These are phyloP conservation scores for Arachnomyces sp. DNA, from an alignment of 2,329 filamentous ascomycete species.

Conservation along the genomic window DNA sequence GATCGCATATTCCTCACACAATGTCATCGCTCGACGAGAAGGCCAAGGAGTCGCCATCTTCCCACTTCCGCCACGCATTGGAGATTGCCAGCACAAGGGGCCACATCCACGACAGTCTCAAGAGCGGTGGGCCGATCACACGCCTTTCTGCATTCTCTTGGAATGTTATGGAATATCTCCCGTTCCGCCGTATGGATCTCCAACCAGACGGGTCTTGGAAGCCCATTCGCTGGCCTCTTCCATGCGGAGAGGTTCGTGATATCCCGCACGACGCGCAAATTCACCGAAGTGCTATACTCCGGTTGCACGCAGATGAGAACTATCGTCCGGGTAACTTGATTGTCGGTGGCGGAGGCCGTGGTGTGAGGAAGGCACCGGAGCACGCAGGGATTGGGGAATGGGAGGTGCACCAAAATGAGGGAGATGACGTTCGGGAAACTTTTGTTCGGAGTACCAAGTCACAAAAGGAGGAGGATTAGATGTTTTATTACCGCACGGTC, in stretches of 20 bases:
- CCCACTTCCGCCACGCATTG: slow-evolving; percentile 51
- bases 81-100: slow-evolving; percentile 46
- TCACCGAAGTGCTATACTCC: slow-evolving; percentile 64
- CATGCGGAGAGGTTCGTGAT: slow-evolving; percentile 68
- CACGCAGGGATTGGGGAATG: slow-evolving; percentile 63
- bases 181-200: slow-evolving; percentile 73
- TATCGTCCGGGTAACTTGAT: slow-evolving; percentile 77
- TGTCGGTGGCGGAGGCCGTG: slow-evolving; percentile 67
- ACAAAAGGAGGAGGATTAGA: slow-evolving; percentile 11
- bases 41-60: slow-evolving; percentile 18
- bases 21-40: slow-evolving; percentile 4
- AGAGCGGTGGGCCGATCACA: slow-evolving; percentile 53
- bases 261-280: slow-evolving; percentile 62
- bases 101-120: slow-evolving; percentile 62
- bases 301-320: slow-evolving; percentile 54
- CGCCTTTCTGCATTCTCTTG: slow-evolving; percentile 53
- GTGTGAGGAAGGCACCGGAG: slow-evolving; percentile 52
- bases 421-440: slow-evolving; percentile 61
- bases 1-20: not conserved
- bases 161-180: slow-evolving; percentile 74
- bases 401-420: slow-evolving; percentile 55
- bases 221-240: slow-evolving; percentile 71
- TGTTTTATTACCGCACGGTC: too few species aligned
- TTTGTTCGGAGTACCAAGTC: slow-evolving; percentile 44
- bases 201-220: slow-evolving; percentile 65